Evolutionary conservation across 106 monocot species (phyloP).

Genomic region (Posidonia australis): DNA sequence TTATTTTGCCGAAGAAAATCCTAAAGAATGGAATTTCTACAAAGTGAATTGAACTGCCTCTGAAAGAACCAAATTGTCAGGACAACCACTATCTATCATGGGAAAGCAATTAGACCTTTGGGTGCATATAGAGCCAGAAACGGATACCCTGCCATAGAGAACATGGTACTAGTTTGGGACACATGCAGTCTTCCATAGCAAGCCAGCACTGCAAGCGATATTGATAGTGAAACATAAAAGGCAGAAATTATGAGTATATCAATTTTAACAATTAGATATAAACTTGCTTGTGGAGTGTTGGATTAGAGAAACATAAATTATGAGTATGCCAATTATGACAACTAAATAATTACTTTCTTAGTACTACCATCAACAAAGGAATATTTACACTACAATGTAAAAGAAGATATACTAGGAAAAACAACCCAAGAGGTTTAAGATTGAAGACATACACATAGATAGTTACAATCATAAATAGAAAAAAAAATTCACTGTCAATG

Average conservation of each 20-base stretch:
- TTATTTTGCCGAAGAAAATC: constrained; percentile 98
- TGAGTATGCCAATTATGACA: too few species aligned
- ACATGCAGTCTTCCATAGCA: constrained; percentile 96
- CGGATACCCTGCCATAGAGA: constrained; percentile 50
- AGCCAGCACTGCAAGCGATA: constrained; percentile 83
- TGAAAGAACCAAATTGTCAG: not conserved
- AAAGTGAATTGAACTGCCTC: not conserved
- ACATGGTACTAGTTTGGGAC: constrained; percentile 44
- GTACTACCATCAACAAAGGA: too few species aligned
- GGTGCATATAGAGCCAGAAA: constrained; percentile 99
- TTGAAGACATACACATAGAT: too few species aligned
- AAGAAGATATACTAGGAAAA: too few species aligned
- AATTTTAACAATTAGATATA: too few species aligned
- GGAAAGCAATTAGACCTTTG: constrained; percentile 50
- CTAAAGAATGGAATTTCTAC: constrained; percentile 27
- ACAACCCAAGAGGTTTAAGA: too few species aligned
- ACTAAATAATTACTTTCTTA: too few species aligned
- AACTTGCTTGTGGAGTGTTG: too few species aligned
- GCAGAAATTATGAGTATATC: not conserved
- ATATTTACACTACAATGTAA: too few species aligned
- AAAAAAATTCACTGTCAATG: too few species aligned
- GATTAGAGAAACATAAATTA: too few species aligned
- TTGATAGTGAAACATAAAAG: not conserved
- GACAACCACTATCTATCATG: not conserved
- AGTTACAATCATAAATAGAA: too few species aligned